Conservation (phyloP, 2,329 filamentous ascomycete species). For the Myrmaecium sp. region DNA sequence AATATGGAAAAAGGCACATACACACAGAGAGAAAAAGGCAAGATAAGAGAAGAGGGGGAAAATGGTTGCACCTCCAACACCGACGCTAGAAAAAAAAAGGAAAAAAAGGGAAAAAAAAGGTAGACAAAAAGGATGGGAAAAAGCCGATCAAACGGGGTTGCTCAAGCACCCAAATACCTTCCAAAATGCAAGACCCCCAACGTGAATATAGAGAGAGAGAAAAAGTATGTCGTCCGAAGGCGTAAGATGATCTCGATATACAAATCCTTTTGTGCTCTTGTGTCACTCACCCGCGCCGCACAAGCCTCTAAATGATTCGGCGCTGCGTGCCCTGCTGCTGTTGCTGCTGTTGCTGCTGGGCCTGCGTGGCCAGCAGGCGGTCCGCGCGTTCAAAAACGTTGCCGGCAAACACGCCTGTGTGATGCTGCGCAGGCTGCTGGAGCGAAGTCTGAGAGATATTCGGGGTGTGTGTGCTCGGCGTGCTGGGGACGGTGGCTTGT, state of each 20-base stretch:
- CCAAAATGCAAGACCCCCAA: background rate
- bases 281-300: conserved; percentile 9
- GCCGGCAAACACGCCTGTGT: conserved; percentile 7
- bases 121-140: no score
- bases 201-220: background rate
- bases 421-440: conserved; percentile 7
- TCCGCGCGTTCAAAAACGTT: conserved; percentile 21
- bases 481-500: conserved; percentile 72
- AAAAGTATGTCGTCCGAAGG: background rate
- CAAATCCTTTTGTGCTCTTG: background rate
- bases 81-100: no score
- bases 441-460: no score
- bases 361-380: conserved; percentile 13
- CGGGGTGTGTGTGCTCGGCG: conserved; percentile 23
- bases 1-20: no score
- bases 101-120: no score
- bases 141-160: no score
- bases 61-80: no score
- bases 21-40: no score
- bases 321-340: conserved; percentile 11
- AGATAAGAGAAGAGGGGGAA: no score
- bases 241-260: background rate
- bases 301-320: no score
- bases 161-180: no score
- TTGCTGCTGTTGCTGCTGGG: no score